Evolutionary conservation across 2,329 filamentous ascomycete species (phyloP).

Genomic region (Taxawa tesnikishii): DNA sequence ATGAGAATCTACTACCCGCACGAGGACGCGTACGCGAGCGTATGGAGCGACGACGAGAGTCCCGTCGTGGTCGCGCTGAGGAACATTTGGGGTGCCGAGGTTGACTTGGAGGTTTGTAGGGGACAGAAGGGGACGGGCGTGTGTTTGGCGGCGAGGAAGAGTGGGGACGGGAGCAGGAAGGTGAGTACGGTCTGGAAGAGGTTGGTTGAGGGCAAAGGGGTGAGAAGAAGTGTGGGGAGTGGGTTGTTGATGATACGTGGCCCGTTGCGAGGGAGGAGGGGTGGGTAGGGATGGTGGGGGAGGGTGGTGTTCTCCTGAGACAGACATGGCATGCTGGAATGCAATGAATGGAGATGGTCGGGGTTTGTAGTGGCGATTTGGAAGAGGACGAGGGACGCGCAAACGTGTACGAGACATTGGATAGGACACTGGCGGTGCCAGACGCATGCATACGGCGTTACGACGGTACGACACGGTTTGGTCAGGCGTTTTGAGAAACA

Average conservation of each 20-base stretch:
- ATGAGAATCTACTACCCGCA: slow-evolving; percentile 26
- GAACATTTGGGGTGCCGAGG: slow-evolving; percentile 23
- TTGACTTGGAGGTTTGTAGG: slow-evolving; percentile 22
- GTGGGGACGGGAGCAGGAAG: slow-evolving; percentile 7
- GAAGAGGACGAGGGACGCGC: too few species aligned
- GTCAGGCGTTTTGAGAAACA: too few species aligned
- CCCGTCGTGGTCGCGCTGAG: slow-evolving; percentile 24
- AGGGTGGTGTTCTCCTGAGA: too few species aligned
- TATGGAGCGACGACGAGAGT: slow-evolving; percentile 26
- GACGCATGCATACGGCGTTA: too few species aligned
- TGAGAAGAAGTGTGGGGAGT: slow-evolving; percentile 16
- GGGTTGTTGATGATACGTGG: slow-evolving; percentile 19
- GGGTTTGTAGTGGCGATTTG: too few species aligned
- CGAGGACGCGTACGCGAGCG: slow-evolving; percentile 20
- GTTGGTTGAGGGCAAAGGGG: slow-evolving; percentile 15
- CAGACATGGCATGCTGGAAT: too few species aligned
- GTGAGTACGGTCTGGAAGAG: slow-evolving; percentile 19
- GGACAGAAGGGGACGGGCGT: slow-evolving; percentile 20
- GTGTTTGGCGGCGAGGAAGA: slow-evolving; percentile 14
- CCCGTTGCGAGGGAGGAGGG: too few species aligned
- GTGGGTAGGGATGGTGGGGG: too few species aligned
- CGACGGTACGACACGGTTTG: too few species aligned
- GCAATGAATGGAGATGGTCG: too few species aligned
- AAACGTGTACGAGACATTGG: too few species aligned
- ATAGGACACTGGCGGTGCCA: too few species aligned